Conservation (phyloP, 2,329 filamentous ascomycete genomes). For the Dactylellina sp. region DNA sequence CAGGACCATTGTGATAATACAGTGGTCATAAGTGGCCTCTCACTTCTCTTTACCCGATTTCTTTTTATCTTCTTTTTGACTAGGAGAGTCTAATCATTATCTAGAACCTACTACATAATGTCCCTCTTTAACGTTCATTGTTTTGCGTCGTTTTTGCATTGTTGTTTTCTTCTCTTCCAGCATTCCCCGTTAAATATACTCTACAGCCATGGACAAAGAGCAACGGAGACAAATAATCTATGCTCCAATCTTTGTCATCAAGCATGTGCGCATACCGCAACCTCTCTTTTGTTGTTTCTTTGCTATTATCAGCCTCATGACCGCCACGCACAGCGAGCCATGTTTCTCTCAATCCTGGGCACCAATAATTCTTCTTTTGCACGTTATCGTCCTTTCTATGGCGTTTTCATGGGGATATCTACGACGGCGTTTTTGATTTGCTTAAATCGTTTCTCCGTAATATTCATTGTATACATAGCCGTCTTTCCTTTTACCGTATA, state of each 20-base stretch:
- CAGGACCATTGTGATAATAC: too few relatives aligned
- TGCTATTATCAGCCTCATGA: not conserved
- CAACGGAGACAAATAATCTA: slow-evolving; percentile 48
- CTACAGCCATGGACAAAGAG: slow-evolving; percentile 35
- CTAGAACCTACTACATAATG: not conserved
- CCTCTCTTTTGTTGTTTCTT: slow-evolving; percentile 8
- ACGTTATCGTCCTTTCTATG: not conserved
- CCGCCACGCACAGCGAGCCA: slow-evolving; percentile 17
- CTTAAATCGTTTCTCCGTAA: slow-evolving; percentile 2
- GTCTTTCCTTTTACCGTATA: not conserved
- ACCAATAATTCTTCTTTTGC: not conserved
- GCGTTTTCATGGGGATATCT: slow-evolving; percentile 19
- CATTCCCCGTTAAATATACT: not conserved
- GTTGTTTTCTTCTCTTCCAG: not conserved
- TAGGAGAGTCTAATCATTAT: not conserved
- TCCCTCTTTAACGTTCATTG: not conserved
- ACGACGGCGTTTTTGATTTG: slow-evolving; percentile 19
- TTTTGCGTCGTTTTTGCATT: not conserved
- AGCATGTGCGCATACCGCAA: slow-evolving; percentile 14
- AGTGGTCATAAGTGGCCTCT: too few relatives aligned
- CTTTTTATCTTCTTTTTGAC: not conserved
- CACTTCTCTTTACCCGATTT: not conserved
- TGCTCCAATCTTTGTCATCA: slow-evolving; percentile 49
- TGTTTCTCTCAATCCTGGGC: not conserved
- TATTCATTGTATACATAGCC: slow-evolving; percentile 8